Evolutionary conservation across 2,329 filamentous ascomycete genomes (phyloP).

Genomic region (Pleoardoris graminearum): DNA sequence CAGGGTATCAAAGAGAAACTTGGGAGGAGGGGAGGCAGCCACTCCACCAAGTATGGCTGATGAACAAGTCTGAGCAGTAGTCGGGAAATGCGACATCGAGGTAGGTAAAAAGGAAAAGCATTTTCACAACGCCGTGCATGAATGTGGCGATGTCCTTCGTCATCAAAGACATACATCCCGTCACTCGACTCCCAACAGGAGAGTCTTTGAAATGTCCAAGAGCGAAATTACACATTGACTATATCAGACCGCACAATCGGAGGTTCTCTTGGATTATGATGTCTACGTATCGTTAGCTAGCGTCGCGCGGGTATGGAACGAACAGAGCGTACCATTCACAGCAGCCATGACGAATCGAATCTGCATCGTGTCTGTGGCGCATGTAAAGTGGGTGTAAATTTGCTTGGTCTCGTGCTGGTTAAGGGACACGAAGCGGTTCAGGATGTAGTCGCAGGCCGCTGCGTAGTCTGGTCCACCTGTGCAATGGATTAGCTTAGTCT

Average conservation of each 20-base stretch:
- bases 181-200: slow-evolving; percentile 38
- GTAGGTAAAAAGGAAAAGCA: slow-evolving; percentile 24
- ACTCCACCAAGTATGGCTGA: slow-evolving; percentile 33
- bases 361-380: slow-evolving; percentile 97
- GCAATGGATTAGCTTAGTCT: slow-evolving; percentile 12
- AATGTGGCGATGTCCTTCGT: slow-evolving; percentile 37
- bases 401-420: slow-evolving; percentile 99
- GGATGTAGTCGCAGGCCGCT: slow-evolving; percentile 95
- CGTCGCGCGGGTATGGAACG: not conserved
- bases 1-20: slow-evolving; percentile 43
- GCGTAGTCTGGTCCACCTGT: slow-evolving; percentile 89
- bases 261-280: slow-evolving; percentile 99
- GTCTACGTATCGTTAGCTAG: slow-evolving; percentile 64
- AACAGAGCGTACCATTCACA: slow-evolving; percentile 77
- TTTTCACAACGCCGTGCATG: slow-evolving; percentile 45
- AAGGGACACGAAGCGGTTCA: slow-evolving; percentile 96
- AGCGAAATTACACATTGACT: slow-evolving; percentile 46
- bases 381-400: slow-evolving; percentile 99
- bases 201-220: slow-evolving; percentile 31
- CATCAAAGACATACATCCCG: slow-evolving; percentile 43
- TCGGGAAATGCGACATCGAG: too few species aligned
- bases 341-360: slow-evolving; percentile 99
- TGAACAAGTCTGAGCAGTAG: slow-evolving; percentile 20
- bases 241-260: slow-evolving; percentile 94
- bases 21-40: slow-evolving; percentile 34